Conservation (phyloP, 2,329 filamentous ascomycete genomes). For the Graphilbum ipis-grandicollis region DNA sequence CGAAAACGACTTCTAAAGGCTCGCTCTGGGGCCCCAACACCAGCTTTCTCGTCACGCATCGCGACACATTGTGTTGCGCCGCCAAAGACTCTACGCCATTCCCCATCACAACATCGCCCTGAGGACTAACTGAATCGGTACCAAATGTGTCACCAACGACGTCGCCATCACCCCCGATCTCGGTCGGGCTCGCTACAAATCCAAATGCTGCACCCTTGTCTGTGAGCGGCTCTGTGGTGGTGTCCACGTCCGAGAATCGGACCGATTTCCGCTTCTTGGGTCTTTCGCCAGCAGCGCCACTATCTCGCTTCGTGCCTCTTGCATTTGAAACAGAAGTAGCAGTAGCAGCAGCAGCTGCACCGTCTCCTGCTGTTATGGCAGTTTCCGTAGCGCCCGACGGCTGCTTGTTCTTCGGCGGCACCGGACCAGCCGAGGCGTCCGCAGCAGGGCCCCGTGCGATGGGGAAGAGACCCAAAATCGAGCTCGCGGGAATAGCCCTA, state of each 20-base stretch:
- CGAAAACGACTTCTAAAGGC: not conserved
- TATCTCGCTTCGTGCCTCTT: too few relatives aligned
- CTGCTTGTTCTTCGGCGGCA: too few relatives aligned
- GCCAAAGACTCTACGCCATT: not conserved
- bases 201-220: too few relatives aligned
- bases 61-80: not conserved
- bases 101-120: not conserved
- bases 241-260: not conserved
- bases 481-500: constrained; percentile 17
- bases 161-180: too few relatives aligned
- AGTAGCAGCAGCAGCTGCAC: too few relatives aligned
- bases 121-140: not conserved
- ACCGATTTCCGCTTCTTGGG: not conserved
- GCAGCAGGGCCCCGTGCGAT: constrained; percentile 13
- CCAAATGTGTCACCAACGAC: too few relatives aligned
- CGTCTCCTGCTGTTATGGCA: too few relatives aligned
- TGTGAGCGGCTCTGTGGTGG: not conserved
- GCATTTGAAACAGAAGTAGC: too few relatives aligned
- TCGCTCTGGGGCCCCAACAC: not conserved
- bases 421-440: too few relatives aligned
- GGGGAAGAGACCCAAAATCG: constrained; percentile 12
- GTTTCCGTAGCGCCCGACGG: too few relatives aligned
- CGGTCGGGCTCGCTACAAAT: too few relatives aligned
- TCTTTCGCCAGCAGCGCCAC: too few relatives aligned
- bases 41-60: not conserved